Evolutionary conservation across 148 eudicot genomes (phyloP).

Genomic region (Salicornia ramosissima): DNA sequence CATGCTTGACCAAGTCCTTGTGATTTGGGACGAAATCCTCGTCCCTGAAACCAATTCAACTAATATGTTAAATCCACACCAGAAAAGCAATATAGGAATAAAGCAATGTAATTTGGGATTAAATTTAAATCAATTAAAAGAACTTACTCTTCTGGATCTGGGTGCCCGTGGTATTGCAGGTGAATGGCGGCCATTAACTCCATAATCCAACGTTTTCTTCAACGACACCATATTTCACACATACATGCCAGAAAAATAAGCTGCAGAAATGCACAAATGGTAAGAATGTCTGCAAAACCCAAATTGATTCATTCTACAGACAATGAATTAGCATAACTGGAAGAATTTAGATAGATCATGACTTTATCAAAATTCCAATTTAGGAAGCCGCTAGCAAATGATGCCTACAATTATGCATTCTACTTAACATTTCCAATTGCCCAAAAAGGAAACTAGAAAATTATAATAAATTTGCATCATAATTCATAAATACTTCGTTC

Average conservation of each 20-base stretch:
- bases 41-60: conserved; percentile 42
- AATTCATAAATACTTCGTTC: background rate
- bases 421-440: background rate
- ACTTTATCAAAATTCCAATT: conserved; percentile 10
- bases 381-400: conserved; percentile 2
- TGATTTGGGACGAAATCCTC: conserved; percentile 39
- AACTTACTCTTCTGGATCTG: conserved; percentile 80
- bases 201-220: conserved; percentile 59
- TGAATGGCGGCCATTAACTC: conserved; percentile 47
- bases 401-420: background rate
- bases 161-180: conserved; percentile 80
- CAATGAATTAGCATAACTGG: background rate
- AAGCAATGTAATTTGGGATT: background rate
- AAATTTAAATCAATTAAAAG: background rate
- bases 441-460: background rate
- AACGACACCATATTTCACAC: conserved; percentile 66
- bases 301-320: background rate
- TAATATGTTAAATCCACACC: background rate
- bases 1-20: conserved; percentile 47
- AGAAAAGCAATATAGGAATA: too few species aligned
- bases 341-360: conserved; percentile 10
- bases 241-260: conserved; percentile 42
- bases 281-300: conserved; percentile 16
- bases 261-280: conserved; percentile 16
- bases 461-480: background rate